Base-by-base conservation (phyloP, 2,329 filamentous ascomycete species). In the Alternaria rosae region DNA sequence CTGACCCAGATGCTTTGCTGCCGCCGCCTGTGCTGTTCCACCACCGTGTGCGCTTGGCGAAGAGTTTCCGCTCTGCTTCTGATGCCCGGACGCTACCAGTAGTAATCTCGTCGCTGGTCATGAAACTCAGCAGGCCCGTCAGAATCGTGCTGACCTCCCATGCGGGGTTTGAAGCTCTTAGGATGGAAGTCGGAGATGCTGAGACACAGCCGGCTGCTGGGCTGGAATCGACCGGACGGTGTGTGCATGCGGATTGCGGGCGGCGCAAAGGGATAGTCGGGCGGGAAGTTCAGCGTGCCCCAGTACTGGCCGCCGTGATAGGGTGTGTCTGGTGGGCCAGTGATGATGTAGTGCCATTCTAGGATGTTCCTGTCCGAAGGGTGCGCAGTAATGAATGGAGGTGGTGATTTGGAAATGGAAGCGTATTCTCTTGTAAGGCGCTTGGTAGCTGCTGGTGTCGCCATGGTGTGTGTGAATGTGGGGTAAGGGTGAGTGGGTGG, bases 191-290 rank as follows among this genome's bases (percentile, higher is more conserved):
- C 95, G 72, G 91, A 94, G 74, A 99, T 99, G 76, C 92, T 96
- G 50, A 99, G 90, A 76, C 95, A 99, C 21, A 99, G 88, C 52
- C 95, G 88, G 13, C 93, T 94, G 2, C 91, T 95, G 3, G 94
- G 93, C 78, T 97, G 93, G 82, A 99, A 99, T 76, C 95, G 92
- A 61, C 95, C 95, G 12, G 91, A 94, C 2, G 95, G 95, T 0
- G 95, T 99, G 84, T 98, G 95, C 95, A 99, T 99, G 76, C 94
- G 93, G 80, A 99, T 99, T 3, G 95, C 93, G 5, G 95, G 95
- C 30, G 95, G 95, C 12, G 94, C 94, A 81, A 97, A 99, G 25
- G 95, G 95, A 79, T 99, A 99, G 84, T 97, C 94, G 9, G 94
- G 88, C 15, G 95, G 95, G 80, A 99, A 99, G 68, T 96, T 90